phyloP scores from a whole-genome alignment of 73 alveolate genomes.

The Tetrahymena malaccensis region DNA sequence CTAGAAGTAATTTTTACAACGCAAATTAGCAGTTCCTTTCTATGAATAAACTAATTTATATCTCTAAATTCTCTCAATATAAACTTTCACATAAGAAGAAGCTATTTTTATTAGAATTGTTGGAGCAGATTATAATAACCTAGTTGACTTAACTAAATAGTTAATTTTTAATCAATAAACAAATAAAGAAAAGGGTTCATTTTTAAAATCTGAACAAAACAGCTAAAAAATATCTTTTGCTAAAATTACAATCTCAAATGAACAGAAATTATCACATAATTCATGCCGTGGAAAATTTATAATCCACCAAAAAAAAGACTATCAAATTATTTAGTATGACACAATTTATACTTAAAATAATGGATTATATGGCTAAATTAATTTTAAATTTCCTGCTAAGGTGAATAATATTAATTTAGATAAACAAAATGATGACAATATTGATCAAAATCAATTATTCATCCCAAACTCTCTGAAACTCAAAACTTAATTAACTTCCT shows the following conservation, averaged over 20 bases:
- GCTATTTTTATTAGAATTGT: not conserved
- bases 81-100: not conserved
- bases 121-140: not conserved
- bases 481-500: not conserved
- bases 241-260: not conserved
- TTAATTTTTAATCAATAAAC: not conserved
- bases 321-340: not conserved
- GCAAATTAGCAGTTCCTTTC: not conserved
- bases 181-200: not conserved
- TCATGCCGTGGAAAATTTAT: not conserved
- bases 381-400: not conserved
- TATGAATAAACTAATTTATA: not conserved
- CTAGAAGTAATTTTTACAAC: not conserved
- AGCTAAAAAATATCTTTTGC: not conserved
- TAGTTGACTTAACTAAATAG: not conserved
- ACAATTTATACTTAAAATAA: not conserved
- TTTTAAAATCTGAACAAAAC: not conserved
- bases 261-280: not conserved
- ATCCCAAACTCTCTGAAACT: not conserved
- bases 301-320: not conserved
- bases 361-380: not conserved
- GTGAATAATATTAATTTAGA: not conserved
- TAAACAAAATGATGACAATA: not conserved
- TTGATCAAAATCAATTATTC: not conserved
- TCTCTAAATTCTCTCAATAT: not conserved